Evolutionary conservation across 108 stramenopile species (phyloP), one percentile per base, ranked within the genome.

Genomic region (Pseudonitzschia pungens): DNA sequence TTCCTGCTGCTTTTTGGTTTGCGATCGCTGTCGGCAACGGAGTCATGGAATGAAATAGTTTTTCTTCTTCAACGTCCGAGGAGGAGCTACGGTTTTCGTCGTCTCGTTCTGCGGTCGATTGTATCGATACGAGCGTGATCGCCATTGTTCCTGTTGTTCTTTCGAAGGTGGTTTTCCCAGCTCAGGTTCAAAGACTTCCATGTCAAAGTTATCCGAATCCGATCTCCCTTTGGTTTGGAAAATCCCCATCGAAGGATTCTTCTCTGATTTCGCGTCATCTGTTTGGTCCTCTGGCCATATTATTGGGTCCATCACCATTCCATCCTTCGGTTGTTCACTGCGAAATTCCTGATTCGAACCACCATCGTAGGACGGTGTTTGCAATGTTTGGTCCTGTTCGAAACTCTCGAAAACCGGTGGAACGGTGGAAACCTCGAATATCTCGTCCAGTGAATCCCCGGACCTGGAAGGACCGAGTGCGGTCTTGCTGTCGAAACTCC

Each of bases 211-310:
- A 11, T 55, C 54, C 20, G 24, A 55, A 53, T 53, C 52, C n/a
- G 52, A 53, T 20, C 52, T 53, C 24, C 54, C 22, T 24, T 26
- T 55, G 22, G 54, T 55, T 55, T 55, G n/a, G 26, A 55, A 55
- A 11, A 55, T 55, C 10, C 54, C 54, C 54, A 55, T 2, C 2
- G 54, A 55, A 24, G 54, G 54, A 55, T 55, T 55, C 1, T 26
- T 22, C 5, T 55, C 26, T 5, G 22, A 10, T 21, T 0, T 55
- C 10, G 12, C 10, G 21, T 55, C 54, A 5, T 55, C 10, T 4
- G 1, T 55, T 9, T 4, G 9, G 10, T 55, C 54, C 9, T 26
- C 20, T 55, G 54, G 54, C 26, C 24, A 24, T 2, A 55, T 12
- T 2, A 12, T 55, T 20, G 54, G 54, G 26, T 55, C n/a, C 9